A percentile compares a stretch with the other conserved stretches of the same genome.
phyloP scores from a whole-genome alignment of 208 protist species.

The Giardia duodenalis region DNA sequence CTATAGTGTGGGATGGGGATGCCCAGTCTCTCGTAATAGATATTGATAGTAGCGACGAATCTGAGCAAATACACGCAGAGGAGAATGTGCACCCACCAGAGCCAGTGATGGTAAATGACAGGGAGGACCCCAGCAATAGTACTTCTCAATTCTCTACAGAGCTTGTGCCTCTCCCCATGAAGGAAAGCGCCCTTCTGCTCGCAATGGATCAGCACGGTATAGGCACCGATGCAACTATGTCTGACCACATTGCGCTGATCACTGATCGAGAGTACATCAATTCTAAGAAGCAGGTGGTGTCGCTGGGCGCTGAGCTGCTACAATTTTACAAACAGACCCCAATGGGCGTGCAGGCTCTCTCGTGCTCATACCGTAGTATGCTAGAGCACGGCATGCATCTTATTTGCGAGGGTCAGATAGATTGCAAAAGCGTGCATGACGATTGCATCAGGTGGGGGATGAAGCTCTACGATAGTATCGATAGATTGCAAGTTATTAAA shows the following conservation, averaged over 20 bases:
- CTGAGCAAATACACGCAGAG: too few species aligned
- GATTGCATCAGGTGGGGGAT: background rate
- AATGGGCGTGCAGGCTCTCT: background rate
- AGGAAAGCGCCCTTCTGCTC: constrained; percentile 84
- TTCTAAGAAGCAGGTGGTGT: background rate
- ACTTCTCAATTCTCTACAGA: constrained; percentile 48
- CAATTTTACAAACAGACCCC: background rate
- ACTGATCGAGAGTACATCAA: constrained; percentile 52
- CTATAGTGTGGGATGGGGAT: constrained; percentile 59
- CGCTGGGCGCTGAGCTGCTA: background rate
- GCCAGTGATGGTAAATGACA: constrained; percentile 46
- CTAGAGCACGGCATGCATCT: background rate
- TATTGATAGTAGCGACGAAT: too few species aligned
- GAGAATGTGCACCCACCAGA: too few species aligned
- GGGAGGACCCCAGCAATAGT: background rate
- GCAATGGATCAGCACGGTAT: constrained; percentile 89
- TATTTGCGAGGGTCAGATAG: background rate
- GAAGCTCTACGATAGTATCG: background rate
- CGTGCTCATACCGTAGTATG: background rate
- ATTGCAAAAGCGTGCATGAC: background rate
- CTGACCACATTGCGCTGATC: constrained; percentile 86
- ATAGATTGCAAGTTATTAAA: background rate
- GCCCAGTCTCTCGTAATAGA: background rate
- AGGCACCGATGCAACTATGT: constrained; percentile 95
- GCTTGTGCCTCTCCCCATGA: constrained; percentile 69